Conservation (phyloP, 2,329 filamentous ascomycete species). For the Amesomyces nigricolor region DNA sequence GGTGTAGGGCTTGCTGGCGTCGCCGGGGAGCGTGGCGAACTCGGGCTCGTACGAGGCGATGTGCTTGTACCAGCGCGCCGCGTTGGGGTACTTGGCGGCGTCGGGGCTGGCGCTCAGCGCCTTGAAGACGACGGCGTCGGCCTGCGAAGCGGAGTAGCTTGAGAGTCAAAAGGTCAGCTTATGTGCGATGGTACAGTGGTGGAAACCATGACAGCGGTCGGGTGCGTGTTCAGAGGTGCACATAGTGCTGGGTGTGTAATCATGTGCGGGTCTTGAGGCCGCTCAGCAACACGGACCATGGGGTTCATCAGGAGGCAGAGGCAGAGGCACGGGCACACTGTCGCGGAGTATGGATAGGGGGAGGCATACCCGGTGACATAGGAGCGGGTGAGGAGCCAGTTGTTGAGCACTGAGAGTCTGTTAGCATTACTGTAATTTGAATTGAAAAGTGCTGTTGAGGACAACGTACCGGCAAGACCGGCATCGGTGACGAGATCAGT, state of each 20-base stretch:
- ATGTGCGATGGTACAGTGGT: background rate
- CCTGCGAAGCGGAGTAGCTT: conserved; percentile 70
- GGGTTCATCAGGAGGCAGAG: conserved; percentile 59
- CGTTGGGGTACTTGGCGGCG: conserved; percentile 84
- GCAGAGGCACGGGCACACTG: background rate
- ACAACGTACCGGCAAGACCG: conserved; percentile 25
- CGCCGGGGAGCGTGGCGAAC: conserved; percentile 84
- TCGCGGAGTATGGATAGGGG: background rate
- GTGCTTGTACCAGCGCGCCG: conserved; percentile 98
- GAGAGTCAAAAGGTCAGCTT: conserved; percentile 4
- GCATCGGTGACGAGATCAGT: conserved; percentile 27
- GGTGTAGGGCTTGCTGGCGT: conserved; percentile 82
- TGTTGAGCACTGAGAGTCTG: conserved; percentile 25
- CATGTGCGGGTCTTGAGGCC: conserved; percentile 78
- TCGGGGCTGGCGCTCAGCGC: conserved; percentile 70
- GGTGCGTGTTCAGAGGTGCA: conserved; percentile 60
- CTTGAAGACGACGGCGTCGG: conserved; percentile 95
- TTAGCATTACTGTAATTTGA: background rate
- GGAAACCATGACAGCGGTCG: background rate
- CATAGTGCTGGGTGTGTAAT: conserved; percentile 50
- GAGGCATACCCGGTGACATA: conserved; percentile 26
- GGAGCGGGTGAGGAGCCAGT: conserved; percentile 29
- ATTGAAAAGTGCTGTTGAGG: background rate
- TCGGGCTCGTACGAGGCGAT: conserved; percentile 88
- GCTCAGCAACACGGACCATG: conserved; percentile 84